Percentiles rank a stretch among this genome's conserved stretches.
Evolutionary conservation across 202 grass and related monocot species (phyloP).

Genomic region (Carex sylvatica): DNA sequence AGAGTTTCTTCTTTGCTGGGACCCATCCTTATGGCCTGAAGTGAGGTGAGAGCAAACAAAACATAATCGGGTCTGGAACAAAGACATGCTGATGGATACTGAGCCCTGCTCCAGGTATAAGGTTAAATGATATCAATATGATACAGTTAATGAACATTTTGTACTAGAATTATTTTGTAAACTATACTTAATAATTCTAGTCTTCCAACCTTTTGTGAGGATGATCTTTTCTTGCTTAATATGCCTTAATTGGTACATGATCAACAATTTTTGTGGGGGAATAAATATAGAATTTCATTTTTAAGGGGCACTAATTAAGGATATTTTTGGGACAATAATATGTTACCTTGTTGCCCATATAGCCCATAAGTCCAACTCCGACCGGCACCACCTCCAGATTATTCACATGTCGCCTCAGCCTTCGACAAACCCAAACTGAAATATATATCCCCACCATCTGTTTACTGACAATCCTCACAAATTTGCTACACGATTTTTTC

Average conservation of each 20-base stretch:
- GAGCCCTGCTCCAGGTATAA: conserved; percentile 43
- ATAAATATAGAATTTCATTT: not conserved
- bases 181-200: no score
- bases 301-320: not conserved
- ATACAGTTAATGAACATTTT: conserved; percentile 5
- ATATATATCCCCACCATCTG: conserved; percentile 80
- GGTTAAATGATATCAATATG: not conserved
- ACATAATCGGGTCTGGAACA: conserved; percentile 62
- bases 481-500: conserved; percentile 28
- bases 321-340: not conserved
- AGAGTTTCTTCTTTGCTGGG: conserved; percentile 51
- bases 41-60: conserved; percentile 73
- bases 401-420: conserved; percentile 45
- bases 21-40: conserved; percentile 52
- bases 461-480: conserved; percentile 50
- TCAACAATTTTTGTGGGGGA: not conserved
- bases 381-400: conserved; percentile 60
- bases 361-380: conserved; percentile 64
- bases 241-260: not conserved
- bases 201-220: not conserved
- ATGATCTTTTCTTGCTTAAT: not conserved
- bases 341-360: conserved; percentile 72
- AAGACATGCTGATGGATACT: conserved; percentile 57
- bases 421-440: conserved; percentile 55
- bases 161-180: not conserved